These are phyloP conservation scores for Dactylonectria macrodidyma DNA, from an alignment of 2,329 filamentous ascomycete species.

Conservation along the genomic window DNA sequence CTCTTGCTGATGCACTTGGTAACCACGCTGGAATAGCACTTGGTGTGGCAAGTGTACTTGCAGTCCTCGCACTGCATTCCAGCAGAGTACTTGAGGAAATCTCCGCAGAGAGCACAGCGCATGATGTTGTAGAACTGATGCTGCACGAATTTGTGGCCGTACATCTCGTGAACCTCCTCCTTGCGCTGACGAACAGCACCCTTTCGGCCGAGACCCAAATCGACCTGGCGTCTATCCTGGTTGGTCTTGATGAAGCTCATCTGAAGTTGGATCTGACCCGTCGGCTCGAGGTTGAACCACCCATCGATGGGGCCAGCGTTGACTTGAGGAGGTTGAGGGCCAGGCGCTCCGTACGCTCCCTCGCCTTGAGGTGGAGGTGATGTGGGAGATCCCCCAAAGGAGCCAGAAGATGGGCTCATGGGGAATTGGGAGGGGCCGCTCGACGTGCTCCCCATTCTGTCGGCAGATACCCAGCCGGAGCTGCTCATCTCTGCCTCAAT, in stretches of 20 bases:
- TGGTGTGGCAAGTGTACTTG: slow-evolving; percentile 99
- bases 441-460: slow-evolving; percentile 82
- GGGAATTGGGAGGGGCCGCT: slow-evolving; percentile 70
- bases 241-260: slow-evolving; percentile 94
- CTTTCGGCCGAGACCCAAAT: slow-evolving; percentile 92
- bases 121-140: slow-evolving; percentile 99
- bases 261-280: slow-evolving; percentile 91
- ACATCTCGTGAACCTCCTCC: slow-evolving; percentile 98
- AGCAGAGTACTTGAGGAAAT: slow-evolving; percentile 98
- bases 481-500: slow-evolving; percentile 96
- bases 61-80: slow-evolving; percentile 99
- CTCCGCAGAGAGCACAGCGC: slow-evolving; percentile 97
- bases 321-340: slow-evolving; percentile 63
- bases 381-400: slow-evolving; percentile 61
- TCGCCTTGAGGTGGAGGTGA: slow-evolving; percentile 58
- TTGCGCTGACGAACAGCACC: slow-evolving; percentile 97
- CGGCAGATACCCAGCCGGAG: slow-evolving; percentile 96
- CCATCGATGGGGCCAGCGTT: slow-evolving; percentile 81
- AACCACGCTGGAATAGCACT: slow-evolving; percentile 96
- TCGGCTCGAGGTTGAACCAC: slow-evolving; percentile 97
- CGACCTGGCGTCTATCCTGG: slow-evolving; percentile 85
- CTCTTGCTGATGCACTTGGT: slow-evolving; percentile 99
- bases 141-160: slow-evolving; percentile 98
- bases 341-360: slow-evolving; percentile 52
- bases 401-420: slow-evolving; percentile 64